Base-by-base conservation (phyloP, 345 rosid species). In the Brassica juncea region DNA sequence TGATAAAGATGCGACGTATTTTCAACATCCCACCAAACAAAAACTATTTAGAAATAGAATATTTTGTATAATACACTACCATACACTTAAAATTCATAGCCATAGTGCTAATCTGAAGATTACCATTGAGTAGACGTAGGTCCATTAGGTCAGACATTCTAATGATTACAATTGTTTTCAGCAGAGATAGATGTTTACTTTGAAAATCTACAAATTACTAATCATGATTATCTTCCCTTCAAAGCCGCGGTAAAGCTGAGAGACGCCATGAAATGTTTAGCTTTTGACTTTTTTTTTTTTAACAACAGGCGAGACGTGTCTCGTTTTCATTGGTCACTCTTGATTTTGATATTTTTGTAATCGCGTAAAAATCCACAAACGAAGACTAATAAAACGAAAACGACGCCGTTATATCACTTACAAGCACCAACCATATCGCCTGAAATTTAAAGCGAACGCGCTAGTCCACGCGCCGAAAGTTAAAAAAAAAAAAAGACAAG, bases 201-300 rank as follows among this genome's bases (percentile, higher is more conserved):
- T 28, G 54, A 70, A 52, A 37, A 69, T 69, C 19, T 8, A 80
- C 66, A 54, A 54, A 70, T 42, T 34, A 80, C 8, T 37, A 74
- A 74, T 80, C 72, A 80, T 80, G 68, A 75, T 80, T 75, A 57
- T 70, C 76, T 75, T 75, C 80, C 72, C 72, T 68, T 61, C 55
- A 75, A 74, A 39, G 42, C 79, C 72, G 76, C 72, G 80, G 80
- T 75, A 57, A 80, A 75, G 80, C 55, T 68, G 8, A 52, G 60
- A 14, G 35, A 54, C 72, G 72, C 16, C 74, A 63, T 68, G 54
- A 70, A 71, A 70, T 54, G 57, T 65, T 28, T 32, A 23, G 28
- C 76, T 64, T 81, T 71, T 71, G 80, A 70, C 70, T 65, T 71
- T 42, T 74, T 28, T 74, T 28, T 14, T 0, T 1, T 2, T 4